Base-by-base conservation (phyloP, 352 stramenopile species). In the Globisporangium echinulatum region DNA sequence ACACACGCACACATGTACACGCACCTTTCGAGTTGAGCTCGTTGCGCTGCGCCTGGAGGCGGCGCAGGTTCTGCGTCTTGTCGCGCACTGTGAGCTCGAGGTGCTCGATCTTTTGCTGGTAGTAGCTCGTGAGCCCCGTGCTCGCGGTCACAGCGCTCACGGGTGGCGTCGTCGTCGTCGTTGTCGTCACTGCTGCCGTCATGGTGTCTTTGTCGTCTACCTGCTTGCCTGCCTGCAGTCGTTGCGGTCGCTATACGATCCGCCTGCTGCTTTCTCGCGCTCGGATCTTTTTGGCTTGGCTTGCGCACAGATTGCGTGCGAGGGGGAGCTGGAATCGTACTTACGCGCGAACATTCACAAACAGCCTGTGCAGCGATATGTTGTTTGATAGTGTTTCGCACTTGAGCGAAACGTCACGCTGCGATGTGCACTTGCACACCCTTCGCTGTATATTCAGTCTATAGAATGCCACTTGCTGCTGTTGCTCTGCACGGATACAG, bases 41-140 rank as follows among this genome's bases (percentile, higher is more conserved):
- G 72, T 99, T 99, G 61, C 97, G 92, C 71, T 99, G 97, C 54
- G 97, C 97, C 80, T 99, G 97, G 50, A 99, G 89, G 63, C 97
- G 94, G 57, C 96, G 90, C 54, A 99, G 77, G 68, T 99, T 98
- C 70, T 97, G 87, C 53, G 90, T 97, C 74, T 97, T 96, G 64
- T 98, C 92, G 52, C 92, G 87, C 64, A 97, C 88, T 42, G 90
- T 91, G 56, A 97, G 72, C 77, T 98, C 92, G 59, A 98, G 70
- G 63, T 97, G 90, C 70, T 98, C 94, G 52, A 98, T 97, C 75
- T 98, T 98, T 68, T 94, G 85, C 72, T 96, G 81, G 73, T 97
- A 98, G 75, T 98, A 98, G 66, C 76, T 84, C 49, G 85, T 95
- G 52, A 95, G 73, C 6, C 85, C 85, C 25, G 70, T 72, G 60